Percentiles rank a stretch among this genome's conserved stretches.
These are phyloP conservation scores for Stephania japonica DNA, from an alignment of 164 flowering plant species.

Conservation along the genomic window DNA sequence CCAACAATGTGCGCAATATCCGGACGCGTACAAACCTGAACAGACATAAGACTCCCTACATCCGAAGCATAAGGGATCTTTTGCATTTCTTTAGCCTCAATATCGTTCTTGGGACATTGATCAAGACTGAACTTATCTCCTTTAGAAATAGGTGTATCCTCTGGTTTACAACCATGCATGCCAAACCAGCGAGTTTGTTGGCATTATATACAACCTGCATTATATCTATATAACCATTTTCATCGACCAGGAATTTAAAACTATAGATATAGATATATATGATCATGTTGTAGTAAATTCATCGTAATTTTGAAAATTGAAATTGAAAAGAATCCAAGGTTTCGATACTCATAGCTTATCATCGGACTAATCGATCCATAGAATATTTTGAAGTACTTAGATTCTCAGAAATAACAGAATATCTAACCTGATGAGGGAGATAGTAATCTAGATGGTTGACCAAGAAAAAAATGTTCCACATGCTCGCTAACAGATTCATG, in stretches of 20 bases:
- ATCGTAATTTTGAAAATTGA: too few relatives aligned
- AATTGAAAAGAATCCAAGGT: not conserved
- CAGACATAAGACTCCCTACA: too few relatives aligned
- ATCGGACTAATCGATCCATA: not conserved
- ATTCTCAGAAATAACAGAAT: not conserved
- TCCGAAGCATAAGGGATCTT: too few relatives aligned
- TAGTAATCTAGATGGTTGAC: constrained; percentile 35
- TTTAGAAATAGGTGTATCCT: too few relatives aligned
- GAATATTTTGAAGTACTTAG: not conserved
- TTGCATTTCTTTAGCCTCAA: too few relatives aligned
- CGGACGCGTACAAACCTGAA: too few relatives aligned
- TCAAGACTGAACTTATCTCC: too few relatives aligned
- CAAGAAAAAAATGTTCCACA: constrained; percentile 32
- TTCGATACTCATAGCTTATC: not conserved
- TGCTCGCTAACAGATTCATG: constrained; percentile 32
- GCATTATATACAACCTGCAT: constrained; percentile 69
- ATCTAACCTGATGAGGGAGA: constrained; percentile 35
- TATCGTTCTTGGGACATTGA: too few relatives aligned
- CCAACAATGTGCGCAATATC: too few relatives aligned
- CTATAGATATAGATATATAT: not conserved
- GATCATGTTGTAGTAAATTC: not conserved
- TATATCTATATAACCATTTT: not conserved
- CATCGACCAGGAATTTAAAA: not conserved
- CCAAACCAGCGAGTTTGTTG: constrained; percentile 44
- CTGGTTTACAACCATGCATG: too few relatives aligned